Evolutionary conservation across 805 yeast species (phyloP).

Genomic region (Maudiozyma turicensis): DNA sequence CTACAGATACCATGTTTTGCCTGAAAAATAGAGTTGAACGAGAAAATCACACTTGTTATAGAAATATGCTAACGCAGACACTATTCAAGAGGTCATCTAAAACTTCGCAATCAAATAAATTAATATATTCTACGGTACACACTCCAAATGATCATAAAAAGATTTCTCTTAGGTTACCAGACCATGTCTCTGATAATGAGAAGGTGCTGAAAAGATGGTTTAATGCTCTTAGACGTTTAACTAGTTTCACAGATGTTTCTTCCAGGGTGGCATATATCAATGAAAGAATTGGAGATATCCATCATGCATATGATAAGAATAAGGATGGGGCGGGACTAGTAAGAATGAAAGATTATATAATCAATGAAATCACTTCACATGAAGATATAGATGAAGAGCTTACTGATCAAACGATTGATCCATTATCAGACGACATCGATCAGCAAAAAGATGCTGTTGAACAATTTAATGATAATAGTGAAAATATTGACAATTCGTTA

Average conservation of each 20-base stretch:
- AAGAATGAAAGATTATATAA: not conserved
- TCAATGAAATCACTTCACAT: not conserved
- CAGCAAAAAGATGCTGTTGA: not conserved
- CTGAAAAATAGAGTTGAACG: not conserved
- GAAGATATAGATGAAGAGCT: not conserved
- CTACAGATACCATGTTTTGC: not conserved
- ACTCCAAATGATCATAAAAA: not conserved
- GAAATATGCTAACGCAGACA: not conserved
- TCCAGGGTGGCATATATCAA: not conserved
- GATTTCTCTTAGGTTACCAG: not conserved
- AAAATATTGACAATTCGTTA: not conserved
- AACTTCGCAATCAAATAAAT: not conserved
- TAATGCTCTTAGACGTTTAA: not conserved
- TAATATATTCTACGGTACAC: not conserved
- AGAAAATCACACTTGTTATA: not conserved
- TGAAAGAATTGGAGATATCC: not conserved
- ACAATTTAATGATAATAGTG: not conserved
- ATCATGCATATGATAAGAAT: not conserved
- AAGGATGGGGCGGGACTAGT: not conserved
- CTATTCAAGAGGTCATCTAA: not conserved
- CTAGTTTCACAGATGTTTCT: not conserved
- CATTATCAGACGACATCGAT: not conserved
- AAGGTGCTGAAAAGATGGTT: not conserved
- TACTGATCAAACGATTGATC: not conserved
- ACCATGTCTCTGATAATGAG: not conserved